These are phyloP conservation scores for Platanus orientalis DNA, from an alignment of 164 flowering plant species.

Conservation along the genomic window DNA sequence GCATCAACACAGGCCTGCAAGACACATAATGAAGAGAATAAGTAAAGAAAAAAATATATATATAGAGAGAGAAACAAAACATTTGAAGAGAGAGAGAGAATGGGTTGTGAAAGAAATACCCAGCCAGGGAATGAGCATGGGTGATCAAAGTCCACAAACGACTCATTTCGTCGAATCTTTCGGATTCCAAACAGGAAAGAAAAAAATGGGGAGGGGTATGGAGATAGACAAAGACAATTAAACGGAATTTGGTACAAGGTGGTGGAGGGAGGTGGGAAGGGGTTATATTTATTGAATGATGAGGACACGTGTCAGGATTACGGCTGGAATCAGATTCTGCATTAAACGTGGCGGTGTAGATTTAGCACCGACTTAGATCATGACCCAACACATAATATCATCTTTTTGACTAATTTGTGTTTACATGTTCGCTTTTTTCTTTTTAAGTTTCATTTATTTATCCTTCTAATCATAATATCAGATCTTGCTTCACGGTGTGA, in stretches of 20 bases:
- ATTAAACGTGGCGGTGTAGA: slow-evolving; percentile 37
- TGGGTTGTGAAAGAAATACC: slow-evolving; percentile 34
- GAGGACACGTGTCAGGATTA: neutral
- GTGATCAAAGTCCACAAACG: slow-evolving; percentile 57
- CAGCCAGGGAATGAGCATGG: slow-evolving; percentile 55
- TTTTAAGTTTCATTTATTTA: too few species aligned
- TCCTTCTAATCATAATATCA: too few species aligned
- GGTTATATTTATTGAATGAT: too few species aligned
- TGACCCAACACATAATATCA: too few species aligned
- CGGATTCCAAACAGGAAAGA: neutral
- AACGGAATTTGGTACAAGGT: too few species aligned
- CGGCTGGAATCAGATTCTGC: slow-evolving; percentile 35
- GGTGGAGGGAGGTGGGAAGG: neutral
- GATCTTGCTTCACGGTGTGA: too few species aligned
- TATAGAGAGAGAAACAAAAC: too few species aligned
- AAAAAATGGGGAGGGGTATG: neutral
- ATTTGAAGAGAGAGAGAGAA: too few species aligned
- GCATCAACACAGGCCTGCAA: slow-evolving; percentile 77
- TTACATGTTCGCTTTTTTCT: too few species aligned
- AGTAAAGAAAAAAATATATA: too few species aligned
- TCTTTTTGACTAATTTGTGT: too few species aligned
- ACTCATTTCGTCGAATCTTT: slow-evolving; percentile 25
- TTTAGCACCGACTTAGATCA: slow-evolving; percentile 51
- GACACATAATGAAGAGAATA: neutral
- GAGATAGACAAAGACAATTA: too few species aligned